These are phyloP conservation scores for Populus pruinosa DNA, from an alignment of 345 rosid genomes.

Conservation along the genomic window DNA sequence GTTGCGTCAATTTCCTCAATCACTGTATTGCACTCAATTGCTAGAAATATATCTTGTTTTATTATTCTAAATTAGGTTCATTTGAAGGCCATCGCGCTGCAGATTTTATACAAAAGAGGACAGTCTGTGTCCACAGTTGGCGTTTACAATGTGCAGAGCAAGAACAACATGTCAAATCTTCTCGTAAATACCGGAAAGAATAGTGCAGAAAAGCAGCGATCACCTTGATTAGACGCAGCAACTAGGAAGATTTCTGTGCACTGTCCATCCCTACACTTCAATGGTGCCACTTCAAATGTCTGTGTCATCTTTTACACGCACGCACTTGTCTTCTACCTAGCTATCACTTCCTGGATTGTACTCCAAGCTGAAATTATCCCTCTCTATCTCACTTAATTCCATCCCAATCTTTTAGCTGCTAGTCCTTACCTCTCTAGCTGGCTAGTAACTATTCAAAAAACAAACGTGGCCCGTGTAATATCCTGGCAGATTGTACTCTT, in stretches of 20 bases:
- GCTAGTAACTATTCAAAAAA: background rate
- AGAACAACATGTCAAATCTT: constrained; percentile 31
- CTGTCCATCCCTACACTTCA: background rate
- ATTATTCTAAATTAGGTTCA: background rate
- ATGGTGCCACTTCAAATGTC: background rate
- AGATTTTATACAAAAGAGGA: background rate
- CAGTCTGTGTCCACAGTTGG: background rate
- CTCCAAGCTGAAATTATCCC: background rate
- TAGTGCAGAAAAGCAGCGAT: constrained; percentile 7
- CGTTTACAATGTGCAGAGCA: constrained; percentile 3
- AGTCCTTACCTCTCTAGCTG: background rate
- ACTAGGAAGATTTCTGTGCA: background rate
- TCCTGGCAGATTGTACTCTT: background rate
- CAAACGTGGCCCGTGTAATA: background rate
- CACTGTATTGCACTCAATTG: background rate
- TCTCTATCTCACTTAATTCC: background rate
- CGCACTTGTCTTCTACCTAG: background rate
- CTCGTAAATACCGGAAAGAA: background rate
- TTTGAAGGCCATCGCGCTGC: background rate
- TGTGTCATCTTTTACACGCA: background rate
- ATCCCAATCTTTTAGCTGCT: background rate
- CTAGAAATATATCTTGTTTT: background rate
- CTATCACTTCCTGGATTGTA: background rate
- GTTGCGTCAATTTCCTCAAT: background rate
- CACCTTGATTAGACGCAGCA: background rate